Evolutionary conservation across 2,329 filamentous ascomycete species (phyloP), one percentile per base, ranked within the genome.

Genomic region (Aspergillus vadensis): DNA sequence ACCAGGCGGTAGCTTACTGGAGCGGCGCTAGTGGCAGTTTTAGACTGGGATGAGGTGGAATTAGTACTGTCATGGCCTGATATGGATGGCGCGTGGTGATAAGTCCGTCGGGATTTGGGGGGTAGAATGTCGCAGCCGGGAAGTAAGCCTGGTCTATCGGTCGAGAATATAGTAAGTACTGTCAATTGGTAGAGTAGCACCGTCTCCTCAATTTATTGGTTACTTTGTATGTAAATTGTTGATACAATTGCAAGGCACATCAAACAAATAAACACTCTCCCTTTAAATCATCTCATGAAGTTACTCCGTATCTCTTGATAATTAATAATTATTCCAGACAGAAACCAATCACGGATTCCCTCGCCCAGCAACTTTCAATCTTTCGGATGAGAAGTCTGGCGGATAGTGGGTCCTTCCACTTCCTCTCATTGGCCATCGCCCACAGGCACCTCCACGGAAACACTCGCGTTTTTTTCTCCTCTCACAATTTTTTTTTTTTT

Each of bases 11-110:
- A 15, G 25, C 52, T 9, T 38, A 32, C 50, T 19, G 21, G 19
- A 17, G 19, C 30, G 15, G 32, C 32, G n/a, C 52, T 55, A 55
- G 52, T 55, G 52, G 52, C 25, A 55, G 52, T 44, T 43, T 55
- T 36, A 55, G 25, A 30, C 52, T 23, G 39, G 39, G 47, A 56
- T 51, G 44, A 47, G 23, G 36, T 53, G 50, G 32, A 21, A 36
- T 36, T 27, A 27, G 7, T 19, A 39, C 30, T 51, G 58, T 53
- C 49, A 57, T 61, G 54, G 59, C 59, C 59, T 61, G 59, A 61
- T 48, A 25, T 27, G 38, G 50, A 54, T 54, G 50, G 57, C 38
- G 55, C 39, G 25, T 44, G 36, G 52, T 27, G 51, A 43, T 49
- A 49, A 49, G 21, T 15, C 10, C 27, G 23, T 17, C 44, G 44